Percentiles rank a stretch among this genome's conserved stretches.
These are phyloP conservation scores for Colletotrichum chrysophilum DNA, from an alignment of 2,329 filamentous ascomycete genomes.

Conservation along the genomic window DNA sequence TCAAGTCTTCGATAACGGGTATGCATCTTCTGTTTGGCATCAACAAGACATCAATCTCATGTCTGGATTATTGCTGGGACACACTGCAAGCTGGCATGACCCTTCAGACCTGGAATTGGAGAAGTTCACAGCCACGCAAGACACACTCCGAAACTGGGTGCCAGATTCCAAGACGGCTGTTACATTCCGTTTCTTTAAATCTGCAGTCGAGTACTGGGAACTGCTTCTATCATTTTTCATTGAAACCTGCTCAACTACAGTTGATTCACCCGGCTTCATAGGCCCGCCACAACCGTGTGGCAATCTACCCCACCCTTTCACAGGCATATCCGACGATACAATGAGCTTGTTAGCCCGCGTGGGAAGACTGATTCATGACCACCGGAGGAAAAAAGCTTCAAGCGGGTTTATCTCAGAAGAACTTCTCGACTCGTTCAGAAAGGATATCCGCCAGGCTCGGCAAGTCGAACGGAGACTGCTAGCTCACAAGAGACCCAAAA, in stretches of 20 bases:
- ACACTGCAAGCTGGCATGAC: not conserved
- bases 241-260: not conserved
- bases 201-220: not conserved
- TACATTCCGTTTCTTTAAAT: not conserved
- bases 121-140: not conserved
- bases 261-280: not conserved
- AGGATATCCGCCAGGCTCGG: not conserved
- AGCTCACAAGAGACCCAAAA: not conserved
- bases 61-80: not conserved
- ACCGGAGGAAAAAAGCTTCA: not conserved
- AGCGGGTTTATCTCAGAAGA: fast-evolving
- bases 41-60: not conserved
- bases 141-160: not conserved
- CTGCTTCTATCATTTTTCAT: not conserved
- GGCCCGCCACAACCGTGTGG: not conserved
- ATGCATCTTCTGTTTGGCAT: not conserved
- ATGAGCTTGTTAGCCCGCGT: not conserved
- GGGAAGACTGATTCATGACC: not conserved
- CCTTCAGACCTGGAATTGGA: not conserved
- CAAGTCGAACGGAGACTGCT: not conserved
- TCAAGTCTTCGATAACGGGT: not conserved
- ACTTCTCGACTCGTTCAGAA: not conserved
- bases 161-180: not conserved
- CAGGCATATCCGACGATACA: not conserved
- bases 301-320: not conserved